Percentiles rank a stretch among this genome's conserved stretches.
phyloP scores from a whole-genome alignment of 257 asterid genomes.

The Solanum habrochaites region DNA sequence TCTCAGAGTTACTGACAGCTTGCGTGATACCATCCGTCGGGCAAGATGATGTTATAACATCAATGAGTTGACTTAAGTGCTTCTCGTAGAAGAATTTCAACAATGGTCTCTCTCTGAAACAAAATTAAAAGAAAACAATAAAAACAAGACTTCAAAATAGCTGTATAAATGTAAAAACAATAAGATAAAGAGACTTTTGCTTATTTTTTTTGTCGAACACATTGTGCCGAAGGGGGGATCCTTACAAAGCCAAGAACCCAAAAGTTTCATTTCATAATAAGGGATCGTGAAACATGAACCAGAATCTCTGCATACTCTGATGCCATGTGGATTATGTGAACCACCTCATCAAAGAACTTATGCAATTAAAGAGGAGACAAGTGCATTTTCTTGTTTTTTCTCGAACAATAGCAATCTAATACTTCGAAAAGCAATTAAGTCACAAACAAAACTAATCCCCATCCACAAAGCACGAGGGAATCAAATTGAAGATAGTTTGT shows the following conservation, averaged over 20 bases:
- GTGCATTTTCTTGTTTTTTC: background rate
- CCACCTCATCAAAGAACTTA: background rate
- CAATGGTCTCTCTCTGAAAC: slow-evolving; percentile 70
- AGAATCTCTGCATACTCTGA: background rate
- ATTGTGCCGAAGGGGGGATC: background rate
- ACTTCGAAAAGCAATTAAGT: background rate
- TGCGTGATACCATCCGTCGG: slow-evolving; percentile 23
- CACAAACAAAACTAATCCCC: background rate
- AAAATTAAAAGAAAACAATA: slow-evolving; percentile 10
- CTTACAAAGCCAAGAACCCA: background rate
- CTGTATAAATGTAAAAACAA: background rate
- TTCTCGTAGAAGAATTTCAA: slow-evolving; percentile 88
- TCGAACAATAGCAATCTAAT: background rate
- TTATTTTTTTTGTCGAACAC: background rate
- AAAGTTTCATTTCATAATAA: background rate
- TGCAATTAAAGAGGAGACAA: background rate
- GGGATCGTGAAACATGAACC: background rate
- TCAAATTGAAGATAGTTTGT: background rate
- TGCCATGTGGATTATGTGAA: background rate
- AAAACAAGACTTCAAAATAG: background rate
- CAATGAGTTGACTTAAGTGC: slow-evolving; percentile 73
- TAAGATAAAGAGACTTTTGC: background rate
- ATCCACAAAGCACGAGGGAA: background rate
- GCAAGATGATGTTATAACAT: slow-evolving; percentile 70
- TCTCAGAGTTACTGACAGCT: slow-evolving; percentile 22